A percentile compares a stretch with the other conserved stretches of the same genome.
These are phyloP conservation scores for Umbilicus rupestris DNA, from an alignment of 164 flowering plant species.

Conservation along the genomic window DNA sequence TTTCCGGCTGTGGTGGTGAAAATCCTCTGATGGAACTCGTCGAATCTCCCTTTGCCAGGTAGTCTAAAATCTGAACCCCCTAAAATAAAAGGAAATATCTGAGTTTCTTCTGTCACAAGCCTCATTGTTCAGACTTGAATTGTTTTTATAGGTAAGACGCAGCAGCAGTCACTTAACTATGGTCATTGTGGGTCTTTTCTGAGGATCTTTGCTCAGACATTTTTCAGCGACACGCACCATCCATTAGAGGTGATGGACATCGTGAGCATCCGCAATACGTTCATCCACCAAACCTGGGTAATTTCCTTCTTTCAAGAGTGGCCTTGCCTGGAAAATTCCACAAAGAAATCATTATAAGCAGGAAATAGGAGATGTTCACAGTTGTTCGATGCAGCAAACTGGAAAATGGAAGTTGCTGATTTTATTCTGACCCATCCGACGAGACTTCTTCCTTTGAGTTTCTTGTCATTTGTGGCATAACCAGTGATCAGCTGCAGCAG, in stretches of 20 bases:
- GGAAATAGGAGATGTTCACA: background rate
- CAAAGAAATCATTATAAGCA: background rate
- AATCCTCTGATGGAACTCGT: background rate
- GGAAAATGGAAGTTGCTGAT: background rate
- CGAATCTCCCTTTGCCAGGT: background rate
- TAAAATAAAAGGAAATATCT: background rate
- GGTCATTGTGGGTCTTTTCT: constrained; percentile 39
- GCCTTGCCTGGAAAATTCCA: constrained; percentile 46
- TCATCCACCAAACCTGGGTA: constrained; percentile 53
- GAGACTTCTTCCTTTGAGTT: constrained; percentile 41
- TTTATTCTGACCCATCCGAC: constrained; percentile 54
- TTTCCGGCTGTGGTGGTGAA: background rate
- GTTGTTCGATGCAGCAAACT: background rate
- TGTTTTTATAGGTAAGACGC: background rate
- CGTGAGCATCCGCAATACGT: constrained; percentile 42
- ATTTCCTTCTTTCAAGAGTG: constrained; percentile 49
- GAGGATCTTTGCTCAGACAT: constrained; percentile 52
- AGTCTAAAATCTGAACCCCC: constrained; percentile 1
- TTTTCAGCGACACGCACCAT: constrained; percentile 56
- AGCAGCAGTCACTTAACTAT: constrained; percentile 21
- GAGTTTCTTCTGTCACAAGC: background rate
- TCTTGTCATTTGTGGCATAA: constrained; percentile 34
- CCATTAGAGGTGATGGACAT: constrained; percentile 59
- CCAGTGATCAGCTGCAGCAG: constrained; percentile 62
- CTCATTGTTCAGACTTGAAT: too few species aligned